These are phyloP conservation scores for Fusarium neocosmosporiellum DNA, from an alignment of 2,329 filamentous ascomycete genomes.

Conservation along the genomic window DNA sequence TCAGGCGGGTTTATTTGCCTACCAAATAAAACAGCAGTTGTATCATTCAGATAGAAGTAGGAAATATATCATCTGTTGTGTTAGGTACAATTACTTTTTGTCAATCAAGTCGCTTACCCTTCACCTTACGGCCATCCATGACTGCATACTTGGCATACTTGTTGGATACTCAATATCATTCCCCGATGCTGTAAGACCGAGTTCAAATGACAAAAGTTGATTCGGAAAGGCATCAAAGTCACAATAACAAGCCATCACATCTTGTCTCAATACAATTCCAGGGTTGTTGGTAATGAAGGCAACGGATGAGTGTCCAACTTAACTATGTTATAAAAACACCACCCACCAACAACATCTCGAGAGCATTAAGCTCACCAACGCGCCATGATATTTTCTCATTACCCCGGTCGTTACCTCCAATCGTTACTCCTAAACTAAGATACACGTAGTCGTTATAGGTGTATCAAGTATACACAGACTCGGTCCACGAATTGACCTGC, in stretches of 20 bases:
- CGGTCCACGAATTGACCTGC: conserved; percentile 86
- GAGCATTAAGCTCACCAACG: background rate
- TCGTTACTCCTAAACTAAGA: background rate
- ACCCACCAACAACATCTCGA: background rate
- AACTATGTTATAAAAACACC: background rate
- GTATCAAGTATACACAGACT: conserved; percentile 81
- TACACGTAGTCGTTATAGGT: background rate
- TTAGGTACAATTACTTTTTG: background rate
- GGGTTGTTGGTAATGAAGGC: background rate
- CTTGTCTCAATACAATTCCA: background rate
- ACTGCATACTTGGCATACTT: background rate
- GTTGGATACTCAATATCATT: background rate
- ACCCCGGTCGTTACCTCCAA: background rate
- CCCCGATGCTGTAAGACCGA: background rate
- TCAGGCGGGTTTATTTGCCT: background rate
- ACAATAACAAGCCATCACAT: background rate
- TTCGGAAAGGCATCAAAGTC: background rate
- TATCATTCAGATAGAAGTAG: background rate
- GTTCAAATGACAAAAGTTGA: background rate
- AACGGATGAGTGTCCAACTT: background rate
- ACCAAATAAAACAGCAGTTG: background rate
- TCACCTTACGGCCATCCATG: background rate
- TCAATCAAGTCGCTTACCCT: background rate
- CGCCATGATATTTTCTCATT: background rate
- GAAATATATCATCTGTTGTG: background rate